Evolutionary conservation across 192 early-diverging fungal species (phyloP), one percentile per base, ranked within the genome.

Genomic region (Rhizophagus clarus): DNA sequence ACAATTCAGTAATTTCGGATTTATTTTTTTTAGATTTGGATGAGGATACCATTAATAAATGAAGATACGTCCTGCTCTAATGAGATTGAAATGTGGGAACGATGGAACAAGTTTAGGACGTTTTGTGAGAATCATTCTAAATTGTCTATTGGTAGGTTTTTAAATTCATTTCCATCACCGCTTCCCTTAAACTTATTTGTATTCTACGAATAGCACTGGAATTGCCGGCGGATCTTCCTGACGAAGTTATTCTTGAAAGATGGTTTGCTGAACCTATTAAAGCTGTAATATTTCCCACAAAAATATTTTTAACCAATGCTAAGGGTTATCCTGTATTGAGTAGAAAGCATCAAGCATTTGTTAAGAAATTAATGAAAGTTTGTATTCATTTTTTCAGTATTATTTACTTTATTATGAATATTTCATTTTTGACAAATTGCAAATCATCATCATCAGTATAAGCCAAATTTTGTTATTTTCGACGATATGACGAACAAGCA

Each of bases 261-360:
- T 99, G 98, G 98, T 82, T 91, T 17, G 93, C 96, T 2, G 97
- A 99, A 79, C 98, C 98, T 0, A 85, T 99, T 24, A 89, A 91
- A 74, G 82, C 88, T 2, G 85, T 98, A 5, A 88, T 96, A 51
- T 61, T 99, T 10, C 91, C 94, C 4, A 90, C 89, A 15, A 51
- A 82, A 22, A 80, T 94, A 42, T 99, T 99, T 77, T 76, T 95
- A 7, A 81, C 80, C 9, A 98, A 98, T 84, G 82, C 84, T 45
- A 93, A 92, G 73, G 95, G 95, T 2, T 97, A 90, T 79, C 97
- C 98, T 12, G 98, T 98, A 49, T 88, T 99, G 34, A 87, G 88
- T 34, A 95, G 95, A 79, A 69, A 73, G 0, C 91, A 96, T 79
- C 98, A 99, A 84, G 45, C 72, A 1, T 88, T 96, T 77, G 81